Evolutionary conservation across 2,329 filamentous ascomycete genomes (phyloP).

Genomic region (Xylaria sp.): DNA sequence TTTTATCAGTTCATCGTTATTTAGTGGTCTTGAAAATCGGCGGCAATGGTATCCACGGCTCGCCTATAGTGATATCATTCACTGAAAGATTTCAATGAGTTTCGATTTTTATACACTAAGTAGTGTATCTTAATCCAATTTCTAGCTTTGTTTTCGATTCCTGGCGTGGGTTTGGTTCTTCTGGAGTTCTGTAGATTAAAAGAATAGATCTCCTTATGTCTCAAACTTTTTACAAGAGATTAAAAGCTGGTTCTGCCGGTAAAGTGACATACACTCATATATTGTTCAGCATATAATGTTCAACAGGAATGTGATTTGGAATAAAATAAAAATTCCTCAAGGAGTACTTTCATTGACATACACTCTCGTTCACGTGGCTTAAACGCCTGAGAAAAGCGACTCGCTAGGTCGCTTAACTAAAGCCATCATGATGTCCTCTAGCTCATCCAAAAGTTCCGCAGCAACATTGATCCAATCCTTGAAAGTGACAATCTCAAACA

Average conservation of each 20-base stretch:
- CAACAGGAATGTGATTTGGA: too few relatives aligned
- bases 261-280: neutral
- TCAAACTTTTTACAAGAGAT: too few relatives aligned
- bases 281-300: neutral
- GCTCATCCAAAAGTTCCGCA: constrained; percentile 59
- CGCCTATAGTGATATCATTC: neutral
- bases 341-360: neutral
- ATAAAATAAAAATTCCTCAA: neutral
- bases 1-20: neutral
- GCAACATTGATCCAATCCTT: constrained; percentile 65
- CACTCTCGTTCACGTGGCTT: neutral
- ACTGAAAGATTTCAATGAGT: neutral
- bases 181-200: too few relatives aligned
- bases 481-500: constrained; percentile 69
- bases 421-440: constrained; percentile 55
- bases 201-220: too few relatives aligned
- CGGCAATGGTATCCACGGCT: neutral
- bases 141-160: too few relatives aligned
- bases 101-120: neutral
- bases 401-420: constrained; percentile 52
- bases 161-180: too few relatives aligned
- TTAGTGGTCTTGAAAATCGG: neutral
- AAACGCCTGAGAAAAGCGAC: constrained; percentile 42
- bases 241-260: too few relatives aligned
- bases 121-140: too few relatives aligned